Evolutionary conservation across 164 flowering plant genomes (phyloP).

Genomic region (Echeveria elegans): DNA sequence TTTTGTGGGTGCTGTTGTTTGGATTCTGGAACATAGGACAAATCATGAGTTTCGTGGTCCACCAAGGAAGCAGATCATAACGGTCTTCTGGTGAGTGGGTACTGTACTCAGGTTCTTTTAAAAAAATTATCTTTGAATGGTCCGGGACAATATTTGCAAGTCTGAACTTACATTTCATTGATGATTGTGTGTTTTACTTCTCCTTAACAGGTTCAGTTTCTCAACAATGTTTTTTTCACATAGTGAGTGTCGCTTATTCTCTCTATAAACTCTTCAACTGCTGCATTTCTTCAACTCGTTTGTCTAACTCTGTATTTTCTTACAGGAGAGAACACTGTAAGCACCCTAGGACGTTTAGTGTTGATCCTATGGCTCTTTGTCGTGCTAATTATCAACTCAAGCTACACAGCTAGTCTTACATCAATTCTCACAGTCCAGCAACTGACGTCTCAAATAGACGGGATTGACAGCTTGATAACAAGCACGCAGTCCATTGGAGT

Average conservation of each 20-base stretch:
- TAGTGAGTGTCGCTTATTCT: constrained; percentile 39
- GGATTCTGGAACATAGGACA: constrained; percentile 89
- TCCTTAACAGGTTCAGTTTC: constrained; percentile 96
- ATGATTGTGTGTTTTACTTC: constrained; percentile 8
- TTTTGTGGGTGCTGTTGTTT: constrained; percentile 78
- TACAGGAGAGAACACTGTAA: constrained; percentile 81
- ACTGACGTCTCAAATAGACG: constrained; percentile 62
- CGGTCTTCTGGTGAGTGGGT: constrained; percentile 68
- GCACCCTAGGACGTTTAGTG: constrained; percentile 74
- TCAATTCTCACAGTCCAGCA: constrained; percentile 91
- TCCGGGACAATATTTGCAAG: neutral
- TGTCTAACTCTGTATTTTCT: neutral
- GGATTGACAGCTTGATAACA: constrained; percentile 62
- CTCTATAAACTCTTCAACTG: neutral
- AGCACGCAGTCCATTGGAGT: constrained; percentile 61
- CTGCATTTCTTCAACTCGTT: neutral
- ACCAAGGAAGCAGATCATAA: constrained; percentile 69
- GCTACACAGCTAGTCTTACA: constrained; percentile 96
- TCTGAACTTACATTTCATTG: neutral
- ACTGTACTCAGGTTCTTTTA: neutral
- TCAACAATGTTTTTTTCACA: constrained; percentile 95
- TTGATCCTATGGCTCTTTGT: constrained; percentile 87
- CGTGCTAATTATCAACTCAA: constrained; percentile 82
- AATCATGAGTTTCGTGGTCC: constrained; percentile 86
- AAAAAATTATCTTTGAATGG: too few species aligned